phyloP scores from a whole-genome alignment of 306 rosid genomes.

The Echinosophora koreensis region DNA sequence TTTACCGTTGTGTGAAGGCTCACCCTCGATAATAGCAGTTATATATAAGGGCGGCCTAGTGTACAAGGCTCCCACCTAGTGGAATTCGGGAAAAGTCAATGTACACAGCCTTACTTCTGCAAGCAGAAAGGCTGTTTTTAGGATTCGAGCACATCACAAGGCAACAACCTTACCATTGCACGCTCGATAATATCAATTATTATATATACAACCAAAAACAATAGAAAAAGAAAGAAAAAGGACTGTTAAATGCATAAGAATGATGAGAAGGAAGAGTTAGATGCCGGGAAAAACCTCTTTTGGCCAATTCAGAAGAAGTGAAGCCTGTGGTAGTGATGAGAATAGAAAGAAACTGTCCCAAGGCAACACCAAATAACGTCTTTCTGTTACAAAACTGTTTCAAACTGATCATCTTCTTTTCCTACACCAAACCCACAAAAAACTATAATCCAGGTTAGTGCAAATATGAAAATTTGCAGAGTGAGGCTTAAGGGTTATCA shows the following conservation, averaged over 20 bases:
- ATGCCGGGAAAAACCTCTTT: conserved; percentile 58
- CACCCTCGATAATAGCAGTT: too few relatives aligned
- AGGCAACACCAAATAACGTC: conserved; percentile 77
- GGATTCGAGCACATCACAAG: too few relatives aligned
- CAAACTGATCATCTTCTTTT: conserved; percentile 46
- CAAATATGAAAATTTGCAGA: conserved; percentile 23
- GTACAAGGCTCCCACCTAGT: too few relatives aligned
- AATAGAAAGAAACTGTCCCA: conserved; percentile 95
- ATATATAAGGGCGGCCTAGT: too few relatives aligned
- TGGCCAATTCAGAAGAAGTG: conserved; percentile 88
- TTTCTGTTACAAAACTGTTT: conserved; percentile 64
- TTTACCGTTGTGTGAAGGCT: too few relatives aligned
- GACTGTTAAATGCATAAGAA: background rate
- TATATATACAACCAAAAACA: background rate
- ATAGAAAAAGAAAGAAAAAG: background rate
- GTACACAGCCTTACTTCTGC: too few relatives aligned
- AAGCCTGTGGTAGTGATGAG: conserved; percentile 91
- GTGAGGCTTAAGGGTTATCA: background rate
- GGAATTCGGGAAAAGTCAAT: too few relatives aligned
- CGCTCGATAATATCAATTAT: background rate
- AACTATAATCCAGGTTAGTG: background rate
- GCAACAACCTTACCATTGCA: too few relatives aligned
- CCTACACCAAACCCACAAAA: conserved; percentile 5
- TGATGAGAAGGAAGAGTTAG: background rate
- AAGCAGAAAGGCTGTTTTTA: too few relatives aligned